Conservation (phyloP, 371 early-diverging fungal genomes). For the Zopfochytrium polystomum region DNA sequence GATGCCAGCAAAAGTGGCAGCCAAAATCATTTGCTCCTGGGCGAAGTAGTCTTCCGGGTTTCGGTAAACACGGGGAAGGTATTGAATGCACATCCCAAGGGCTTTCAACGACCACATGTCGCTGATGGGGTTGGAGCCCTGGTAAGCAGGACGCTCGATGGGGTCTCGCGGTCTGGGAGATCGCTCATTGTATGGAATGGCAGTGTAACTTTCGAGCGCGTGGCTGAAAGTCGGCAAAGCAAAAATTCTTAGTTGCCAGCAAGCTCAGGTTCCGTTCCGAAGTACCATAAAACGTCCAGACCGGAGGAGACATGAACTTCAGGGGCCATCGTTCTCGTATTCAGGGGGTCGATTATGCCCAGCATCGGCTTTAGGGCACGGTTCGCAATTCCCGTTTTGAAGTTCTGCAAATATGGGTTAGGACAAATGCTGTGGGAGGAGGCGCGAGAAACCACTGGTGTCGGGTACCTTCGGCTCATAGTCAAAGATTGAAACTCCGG, state of each 20-base stretch:
- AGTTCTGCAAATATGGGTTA: too few species aligned
- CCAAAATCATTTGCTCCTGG: constrained; percentile 82
- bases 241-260: too few species aligned
- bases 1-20: constrained; percentile 86
- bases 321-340: constrained; percentile 80
- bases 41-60: constrained; percentile 73
- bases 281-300: constrained; percentile 86
- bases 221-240: too few species aligned
- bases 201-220: constrained; percentile 87
- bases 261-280: too few species aligned
- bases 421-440: too few species aligned
- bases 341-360: constrained; percentile 85
- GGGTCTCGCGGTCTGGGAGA: constrained; percentile 81
- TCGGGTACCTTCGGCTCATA: constrained; percentile 78
- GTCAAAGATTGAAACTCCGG: constrained; percentile 88
- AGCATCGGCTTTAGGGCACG: constrained; percentile 81
- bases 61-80: constrained; percentile 69
- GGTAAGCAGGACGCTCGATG: constrained; percentile 82
- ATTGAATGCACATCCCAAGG: constrained; percentile 76
- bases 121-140: constrained; percentile 88
- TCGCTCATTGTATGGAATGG: constrained; percentile 78
- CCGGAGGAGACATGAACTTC: constrained; percentile 84
- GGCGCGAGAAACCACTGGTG: too few species aligned
- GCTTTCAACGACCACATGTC: constrained; percentile 86
- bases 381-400: constrained; percentile 89